These are phyloP conservation scores for Rhizophagus sp. DNA, from an alignment of 192 early-diverging fungal genomes.

Conservation along the genomic window DNA sequence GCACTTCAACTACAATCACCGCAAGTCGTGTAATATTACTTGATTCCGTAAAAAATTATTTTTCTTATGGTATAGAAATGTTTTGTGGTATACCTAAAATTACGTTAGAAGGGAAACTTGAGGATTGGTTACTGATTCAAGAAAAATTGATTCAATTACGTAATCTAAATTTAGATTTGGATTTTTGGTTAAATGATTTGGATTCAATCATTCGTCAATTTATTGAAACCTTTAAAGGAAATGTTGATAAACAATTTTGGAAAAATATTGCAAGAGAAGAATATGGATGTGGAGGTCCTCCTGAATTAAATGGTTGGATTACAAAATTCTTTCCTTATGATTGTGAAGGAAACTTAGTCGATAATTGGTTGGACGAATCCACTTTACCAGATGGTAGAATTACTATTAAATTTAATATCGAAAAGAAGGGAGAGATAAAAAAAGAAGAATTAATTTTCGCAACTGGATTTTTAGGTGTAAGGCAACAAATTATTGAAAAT, in stretches of 20 bases:
- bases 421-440: background rate
- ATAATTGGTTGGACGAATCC: background rate
- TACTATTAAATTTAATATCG: background rate
- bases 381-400: slow-evolving; percentile 1
- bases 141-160: slow-evolving; percentile 5
- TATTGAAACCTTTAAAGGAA: slow-evolving; percentile 19
- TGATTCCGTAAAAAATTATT: slow-evolving; percentile 4
- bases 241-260: slow-evolving; percentile 26
- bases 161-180: background rate
- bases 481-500: slow-evolving; percentile 6
- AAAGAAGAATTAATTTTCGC: background rate
- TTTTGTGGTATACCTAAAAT: slow-evolving; percentile 25
- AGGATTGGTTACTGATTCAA: slow-evolving; percentile 6
- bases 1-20: background rate
- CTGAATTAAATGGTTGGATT: slow-evolving; percentile 4
- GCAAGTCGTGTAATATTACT: slow-evolving; percentile 20
- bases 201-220: slow-evolving; percentile 14
- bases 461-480: slow-evolving; percentile 17
- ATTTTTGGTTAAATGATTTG: slow-evolving; percentile 17
- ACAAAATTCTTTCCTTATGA: slow-evolving; percentile 20
- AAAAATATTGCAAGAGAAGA: slow-evolving; percentile 14
- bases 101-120: background rate
- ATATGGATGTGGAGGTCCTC: slow-evolving; percentile 14
- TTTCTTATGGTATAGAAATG: background rate
- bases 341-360: background rate